These are phyloP conservation scores for Trifolium fragiferum DNA, from an alignment of 306 rosid genomes.

Conservation along the genomic window DNA sequence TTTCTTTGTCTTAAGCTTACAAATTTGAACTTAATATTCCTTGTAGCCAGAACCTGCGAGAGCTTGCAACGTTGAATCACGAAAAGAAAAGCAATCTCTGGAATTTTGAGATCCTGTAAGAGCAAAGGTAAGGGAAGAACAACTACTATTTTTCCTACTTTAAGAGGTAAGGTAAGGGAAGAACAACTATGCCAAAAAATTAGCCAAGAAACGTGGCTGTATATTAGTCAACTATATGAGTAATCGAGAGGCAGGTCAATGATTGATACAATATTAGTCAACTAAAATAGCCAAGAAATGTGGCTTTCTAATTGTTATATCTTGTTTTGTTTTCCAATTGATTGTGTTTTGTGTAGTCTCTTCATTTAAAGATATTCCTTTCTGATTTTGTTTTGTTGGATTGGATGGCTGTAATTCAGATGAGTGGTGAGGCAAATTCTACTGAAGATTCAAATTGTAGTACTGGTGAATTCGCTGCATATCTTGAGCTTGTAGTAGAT, in stretches of 20 bases:
- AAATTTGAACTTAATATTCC: background rate
- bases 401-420: constrained; percentile 48
- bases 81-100: background rate
- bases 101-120: background rate
- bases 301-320: too few relatives aligned
- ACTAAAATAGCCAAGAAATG: too few relatives aligned
- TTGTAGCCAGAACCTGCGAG: background rate
- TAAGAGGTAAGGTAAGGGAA: too few relatives aligned
- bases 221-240: too few relatives aligned
- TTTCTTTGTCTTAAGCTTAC: background rate
- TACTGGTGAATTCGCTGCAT: too few relatives aligned
- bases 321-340: too few relatives aligned
- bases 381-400: constrained; percentile 36
- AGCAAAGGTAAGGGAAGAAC: background rate
- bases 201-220: too few relatives aligned
- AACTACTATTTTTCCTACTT: too few relatives aligned
- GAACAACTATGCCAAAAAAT: too few relatives aligned
- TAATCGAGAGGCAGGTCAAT: background rate
- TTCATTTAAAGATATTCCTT: constrained; percentile 28
- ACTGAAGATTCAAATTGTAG: constrained; percentile 25
- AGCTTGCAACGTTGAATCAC: background rate
- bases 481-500: too few relatives aligned
- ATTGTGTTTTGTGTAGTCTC: too few relatives aligned
- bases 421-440: constrained; percentile 71
- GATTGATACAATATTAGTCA: too few relatives aligned